These are phyloP conservation scores for Pleurotus djamor DNA, from an alignment of 768 basidiomycete species.

Conservation along the genomic window DNA sequence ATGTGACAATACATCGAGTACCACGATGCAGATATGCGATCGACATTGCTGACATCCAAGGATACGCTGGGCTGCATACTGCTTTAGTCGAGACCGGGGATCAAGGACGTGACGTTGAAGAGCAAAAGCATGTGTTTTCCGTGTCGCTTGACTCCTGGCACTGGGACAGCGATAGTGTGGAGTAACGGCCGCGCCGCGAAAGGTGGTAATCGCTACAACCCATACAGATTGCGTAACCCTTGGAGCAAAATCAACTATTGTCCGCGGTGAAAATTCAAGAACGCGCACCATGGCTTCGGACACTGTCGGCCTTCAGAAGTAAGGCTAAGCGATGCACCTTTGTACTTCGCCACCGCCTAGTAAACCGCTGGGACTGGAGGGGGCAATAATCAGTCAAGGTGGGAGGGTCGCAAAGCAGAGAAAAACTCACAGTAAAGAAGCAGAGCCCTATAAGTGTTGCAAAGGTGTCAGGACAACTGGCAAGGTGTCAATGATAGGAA, in stretches of 20 bases:
- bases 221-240: neutral
- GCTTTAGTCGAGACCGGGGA: no score
- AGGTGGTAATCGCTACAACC: neutral
- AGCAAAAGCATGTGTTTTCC: constrained; percentile 4
- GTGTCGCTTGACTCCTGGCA: neutral
- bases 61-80: no score
- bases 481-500: neutral
- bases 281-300: neutral
- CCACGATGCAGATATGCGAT: no score
- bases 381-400: neutral
- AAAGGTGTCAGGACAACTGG: neutral
- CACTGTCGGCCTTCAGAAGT: neutral
- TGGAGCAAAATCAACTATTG: neutral
- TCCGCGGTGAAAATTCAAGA: neutral
- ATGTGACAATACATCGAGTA: no score
- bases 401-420: neutral
- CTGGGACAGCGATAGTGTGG: neutral
- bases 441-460: neutral
- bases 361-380: no score
- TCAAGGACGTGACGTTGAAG: neutral
- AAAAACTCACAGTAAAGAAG: neutral
- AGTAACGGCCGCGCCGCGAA: neutral
- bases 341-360: no score
- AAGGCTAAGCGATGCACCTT: no score
- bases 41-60: no score